Base-by-base conservation (phyloP, 257 asterid species). In the Cinchona pubescens region DNA sequence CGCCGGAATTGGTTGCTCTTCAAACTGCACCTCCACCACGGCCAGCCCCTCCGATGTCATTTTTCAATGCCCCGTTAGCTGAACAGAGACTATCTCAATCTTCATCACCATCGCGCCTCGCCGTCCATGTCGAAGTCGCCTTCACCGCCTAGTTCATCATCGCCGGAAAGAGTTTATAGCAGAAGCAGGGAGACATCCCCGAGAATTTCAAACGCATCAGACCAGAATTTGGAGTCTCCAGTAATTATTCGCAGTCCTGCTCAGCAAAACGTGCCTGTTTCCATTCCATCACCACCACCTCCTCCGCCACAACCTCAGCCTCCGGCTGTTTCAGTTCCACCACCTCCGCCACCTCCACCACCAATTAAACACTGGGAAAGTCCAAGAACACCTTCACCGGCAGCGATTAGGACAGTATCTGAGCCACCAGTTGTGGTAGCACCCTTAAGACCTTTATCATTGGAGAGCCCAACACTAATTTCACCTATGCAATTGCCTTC, bases 1-100 rank as follows among this genome's bases (percentile, higher is more conserved):
- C 97, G 69, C 97, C 98, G 7, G 96, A 95, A 75, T 80, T 92
- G 48, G 92, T 85, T 59, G 94, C 91, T 86, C 85, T 88, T 84
- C 92, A 86, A 82, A 75, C 82, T 29, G 77, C 83, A 40, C 82
- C 87, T 5, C 81, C 74, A 23, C 85, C 84, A 51, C 69, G 76
- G n/a, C 77, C 75, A 15, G 81, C 73, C 27, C 83, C 80, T 2
- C 80, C 81, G 75, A 32, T 75, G 34, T 79, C 86, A 43, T 38
- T 63, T 29, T 73, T 75, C 34, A 64, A 27, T 27, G 71, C 25
- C 32, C 78, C 69, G 42, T 68, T 76, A 16, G 75, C 66, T 67
- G 35, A 67, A 12, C 62, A 30, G 25, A 78, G 70, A 16, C 86
- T 80, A 81, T 81, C 86, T 81, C 78, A 72, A 45, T 76, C 58